Evolutionary conservation across 1,284 basidiomycete genomes (phyloP), one percentile per base, ranked within the genome.

Genomic region (Amylostereum chailletii): DNA sequence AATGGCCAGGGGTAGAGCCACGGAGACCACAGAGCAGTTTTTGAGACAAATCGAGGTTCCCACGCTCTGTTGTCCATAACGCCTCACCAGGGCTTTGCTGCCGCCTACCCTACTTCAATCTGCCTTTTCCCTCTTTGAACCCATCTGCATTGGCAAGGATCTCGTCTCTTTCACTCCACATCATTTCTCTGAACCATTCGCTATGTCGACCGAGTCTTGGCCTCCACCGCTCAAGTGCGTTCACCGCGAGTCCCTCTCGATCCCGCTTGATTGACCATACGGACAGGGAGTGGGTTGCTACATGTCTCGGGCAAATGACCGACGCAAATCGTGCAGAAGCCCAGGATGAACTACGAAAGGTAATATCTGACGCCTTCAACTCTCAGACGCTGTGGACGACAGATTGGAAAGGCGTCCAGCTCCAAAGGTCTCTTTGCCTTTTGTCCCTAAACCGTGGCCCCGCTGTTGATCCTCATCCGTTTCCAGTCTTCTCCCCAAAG

Each of bases 351-450:
- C 67, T 90, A 62, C 86, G 84, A 79, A 76, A 89, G 81, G 84
- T 89, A 81, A 90, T 90, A 68, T 76, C 83, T 77, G 81, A 87
- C 60, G 77, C 87, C 71, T 89, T 86, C 69, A 74, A 75, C 55
- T 76, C 79, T 60, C 81, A 89, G 64, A 79, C 86, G 5, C 75
- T 95, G 36, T 90, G 90, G 84, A 88, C 86, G 33, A 93, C 85
- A 49, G 90, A 95, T 65, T 95, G 92, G 92, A 69, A 75, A 31
- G 81, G 76, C 40, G 77, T 90, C 39, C 85, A 91, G 67, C 73
- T 95, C 53, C 76, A 88, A 74, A 86, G 83, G 87, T 89, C 62
- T 59, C 62, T 57, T 52, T 33, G 42, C 30, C 47, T 50, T 45
- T 37, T 48, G 46, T 47, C 33, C 30, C 45, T 49, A 53, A 47